phyloP scores from a whole-genome alignment of 2,329 filamentous ascomycete species.

The Xylaria sp. region DNA sequence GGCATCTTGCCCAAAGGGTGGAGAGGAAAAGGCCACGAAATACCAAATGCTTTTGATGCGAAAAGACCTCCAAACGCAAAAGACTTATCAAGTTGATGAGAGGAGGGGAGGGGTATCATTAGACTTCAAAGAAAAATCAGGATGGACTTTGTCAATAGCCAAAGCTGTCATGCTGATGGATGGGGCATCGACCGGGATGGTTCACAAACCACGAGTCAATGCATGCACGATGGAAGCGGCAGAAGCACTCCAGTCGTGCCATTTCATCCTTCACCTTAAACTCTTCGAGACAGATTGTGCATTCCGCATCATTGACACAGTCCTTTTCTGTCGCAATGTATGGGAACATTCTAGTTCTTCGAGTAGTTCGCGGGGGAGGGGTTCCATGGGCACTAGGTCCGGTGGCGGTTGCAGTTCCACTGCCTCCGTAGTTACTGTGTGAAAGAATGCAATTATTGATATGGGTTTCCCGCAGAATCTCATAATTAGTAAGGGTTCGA shows the following conservation, averaged over 20 bases:
- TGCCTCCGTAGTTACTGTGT: constrained; percentile 62
- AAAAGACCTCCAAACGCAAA: constrained; percentile 6
- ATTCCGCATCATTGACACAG: constrained; percentile 74
- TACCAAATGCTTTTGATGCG: constrained; percentile 10
- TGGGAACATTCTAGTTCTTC: constrained; percentile 70
- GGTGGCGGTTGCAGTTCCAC: constrained; percentile 43
- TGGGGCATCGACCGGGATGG: constrained; percentile 71
- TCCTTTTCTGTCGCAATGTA: constrained; percentile 75
- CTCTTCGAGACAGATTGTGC: constrained; percentile 75
- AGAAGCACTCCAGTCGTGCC: constrained; percentile 75
- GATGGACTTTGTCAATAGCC: constrained; percentile 55
- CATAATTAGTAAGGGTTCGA: constrained; percentile 62
- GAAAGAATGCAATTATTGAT: constrained; percentile 67
- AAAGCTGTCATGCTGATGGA: constrained; percentile 72
- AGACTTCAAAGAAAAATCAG: constrained; percentile 16
- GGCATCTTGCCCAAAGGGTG: not conserved
- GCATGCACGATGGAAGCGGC: constrained; percentile 70
- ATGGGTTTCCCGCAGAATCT: constrained; percentile 66
- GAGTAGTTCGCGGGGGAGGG: constrained; percentile 51
- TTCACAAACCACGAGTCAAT: constrained; percentile 72
- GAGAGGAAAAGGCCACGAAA: not conserved
- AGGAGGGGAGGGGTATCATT: constrained; percentile 14
- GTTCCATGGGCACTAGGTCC: constrained; percentile 42
- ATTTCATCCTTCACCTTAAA: constrained; percentile 71
- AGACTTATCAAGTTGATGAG: constrained; percentile 11